Conservation (phyloP, 2,329 filamentous ascomycete genomes). For the Sphaerulina musiva region DNA sequence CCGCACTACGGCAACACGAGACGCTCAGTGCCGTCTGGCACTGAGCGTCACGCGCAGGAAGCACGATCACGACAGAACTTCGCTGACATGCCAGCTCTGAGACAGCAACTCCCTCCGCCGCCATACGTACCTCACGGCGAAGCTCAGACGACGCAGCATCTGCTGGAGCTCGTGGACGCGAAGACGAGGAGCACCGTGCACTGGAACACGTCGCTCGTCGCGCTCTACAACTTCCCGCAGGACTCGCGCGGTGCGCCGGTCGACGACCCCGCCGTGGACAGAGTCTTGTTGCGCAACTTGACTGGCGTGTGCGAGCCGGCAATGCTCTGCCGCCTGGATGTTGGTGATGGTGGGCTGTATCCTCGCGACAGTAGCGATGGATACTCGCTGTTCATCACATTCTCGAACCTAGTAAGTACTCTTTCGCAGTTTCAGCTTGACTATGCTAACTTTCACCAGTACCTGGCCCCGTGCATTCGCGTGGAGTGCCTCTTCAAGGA, state of each 20-base stretch:
- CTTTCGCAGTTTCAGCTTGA: neutral
- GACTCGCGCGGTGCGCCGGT: neutral
- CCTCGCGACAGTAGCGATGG: neutral
- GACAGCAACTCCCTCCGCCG: neutral
- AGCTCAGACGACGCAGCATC: neutral
- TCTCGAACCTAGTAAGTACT: constrained; percentile 13
- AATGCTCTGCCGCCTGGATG: constrained; percentile 9
- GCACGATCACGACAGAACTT: neutral
- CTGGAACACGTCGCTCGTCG: neutral
- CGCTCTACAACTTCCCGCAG: neutral
- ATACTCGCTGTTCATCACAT: constrained; percentile 9
- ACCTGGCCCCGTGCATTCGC: constrained; percentile 10
- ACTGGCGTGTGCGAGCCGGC: constrained; percentile 3
- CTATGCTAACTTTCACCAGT: neutral
- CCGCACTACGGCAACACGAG: neutral
- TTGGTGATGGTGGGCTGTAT: constrained; percentile 1
- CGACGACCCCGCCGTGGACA: constrained; percentile 5
- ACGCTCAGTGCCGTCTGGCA: neutral
- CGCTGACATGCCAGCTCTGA: neutral
- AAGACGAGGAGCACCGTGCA: neutral
- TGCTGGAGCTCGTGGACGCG: neutral
- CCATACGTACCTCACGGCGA: neutral
- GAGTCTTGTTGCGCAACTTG: constrained; percentile 11
- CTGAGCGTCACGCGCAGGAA: neutral
- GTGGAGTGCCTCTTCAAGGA: constrained; percentile 7